These are phyloP conservation scores for Penstemon barbatus DNA, from an alignment of 257 asterid genomes.

Conservation along the genomic window DNA sequence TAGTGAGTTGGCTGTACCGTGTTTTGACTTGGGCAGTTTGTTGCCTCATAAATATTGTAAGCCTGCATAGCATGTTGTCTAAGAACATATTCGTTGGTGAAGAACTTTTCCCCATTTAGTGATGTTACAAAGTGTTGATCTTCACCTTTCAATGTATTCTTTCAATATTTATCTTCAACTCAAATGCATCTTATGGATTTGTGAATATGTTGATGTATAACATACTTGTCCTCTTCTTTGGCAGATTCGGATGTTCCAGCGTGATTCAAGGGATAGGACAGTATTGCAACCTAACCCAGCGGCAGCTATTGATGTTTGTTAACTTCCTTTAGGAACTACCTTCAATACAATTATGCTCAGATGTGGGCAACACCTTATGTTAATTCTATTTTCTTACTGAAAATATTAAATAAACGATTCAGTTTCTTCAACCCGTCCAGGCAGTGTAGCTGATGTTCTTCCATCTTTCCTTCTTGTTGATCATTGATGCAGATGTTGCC, in stretches of 20 bases:
- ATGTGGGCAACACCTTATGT: constrained; percentile 10
- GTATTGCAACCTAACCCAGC: constrained; percentile 90
- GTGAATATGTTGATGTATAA: neutral
- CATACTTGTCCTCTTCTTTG: constrained; percentile 25
- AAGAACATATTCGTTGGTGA: constrained; percentile 13
- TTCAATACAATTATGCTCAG: constrained; percentile 8
- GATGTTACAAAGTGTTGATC: neutral
- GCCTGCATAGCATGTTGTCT: constrained; percentile 3
- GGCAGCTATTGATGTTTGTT: constrained; percentile 94
- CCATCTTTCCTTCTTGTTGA: constrained; percentile 21
- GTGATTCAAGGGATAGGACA: constrained; percentile 89
- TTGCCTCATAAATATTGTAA: neutral
- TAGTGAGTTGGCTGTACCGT: constrained; percentile 17
- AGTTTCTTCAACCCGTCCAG: constrained; percentile 9
- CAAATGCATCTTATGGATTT: neutral
- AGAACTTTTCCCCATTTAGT: constrained; percentile 11
- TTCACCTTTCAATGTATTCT: neutral
- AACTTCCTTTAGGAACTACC: constrained; percentile 23
- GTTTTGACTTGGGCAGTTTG: constrained; percentile 2
- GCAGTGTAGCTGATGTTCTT: constrained; percentile 19
- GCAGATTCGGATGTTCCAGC: constrained; percentile 96
- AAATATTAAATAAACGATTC: neutral
- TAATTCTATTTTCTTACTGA: neutral
- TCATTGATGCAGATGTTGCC: constrained; percentile 83
- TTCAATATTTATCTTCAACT: constrained; percentile 18